Evolutionary conservation across 2,329 filamentous ascomycete species (phyloP), one percentile per base, ranked within the genome.

Genomic region (Zymoseptoria ardabiliae): DNA sequence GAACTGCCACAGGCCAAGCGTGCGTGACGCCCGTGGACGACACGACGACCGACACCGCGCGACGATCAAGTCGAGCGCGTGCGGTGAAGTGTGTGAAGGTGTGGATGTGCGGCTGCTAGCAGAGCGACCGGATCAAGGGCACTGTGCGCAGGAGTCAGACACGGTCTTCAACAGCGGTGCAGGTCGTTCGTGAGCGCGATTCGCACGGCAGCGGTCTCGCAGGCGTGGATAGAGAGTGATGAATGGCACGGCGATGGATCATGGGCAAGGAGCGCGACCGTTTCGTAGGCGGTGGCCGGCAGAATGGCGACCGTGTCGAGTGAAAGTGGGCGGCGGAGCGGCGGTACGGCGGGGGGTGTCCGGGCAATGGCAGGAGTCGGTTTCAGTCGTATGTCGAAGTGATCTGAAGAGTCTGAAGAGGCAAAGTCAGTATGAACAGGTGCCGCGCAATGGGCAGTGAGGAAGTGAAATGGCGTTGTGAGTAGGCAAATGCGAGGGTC

Each of bases 1-100:
- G 66, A 59, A 63, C 66, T 41, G 65, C 63, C 64, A 67, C 68
- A 58, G 49, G 62, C 54, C 55, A 48, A 54, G 63, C 61, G 63
- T 55, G 30, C 35, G 56, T 50, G 58, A 62, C 59, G 63, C 52
- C 55, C 54, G 35, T 45, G 35, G 35, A 45, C 35, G 35, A 45
- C 35, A 45, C 35, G 35, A 45, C 35, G 35, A 45, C 17, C 11
- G 7, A 13, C 35, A 45, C 35, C 35, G 35, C 35, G 35, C 35
- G 35, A 45, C 35, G 17, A 45, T 45, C 35, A 13, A 45, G 35
- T 45, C 35, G 35, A 45, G 35, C 35, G 35, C 35, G 35, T 45
- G 35, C 35, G 35, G 35, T 45, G 35, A 13, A 45, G 35, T 17
- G 17, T 45, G 35, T 17, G 35, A 45, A n/a, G 35, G 4, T 45